Conservation (phyloP, 441 rosid species). For the Kokia cookei region DNA sequence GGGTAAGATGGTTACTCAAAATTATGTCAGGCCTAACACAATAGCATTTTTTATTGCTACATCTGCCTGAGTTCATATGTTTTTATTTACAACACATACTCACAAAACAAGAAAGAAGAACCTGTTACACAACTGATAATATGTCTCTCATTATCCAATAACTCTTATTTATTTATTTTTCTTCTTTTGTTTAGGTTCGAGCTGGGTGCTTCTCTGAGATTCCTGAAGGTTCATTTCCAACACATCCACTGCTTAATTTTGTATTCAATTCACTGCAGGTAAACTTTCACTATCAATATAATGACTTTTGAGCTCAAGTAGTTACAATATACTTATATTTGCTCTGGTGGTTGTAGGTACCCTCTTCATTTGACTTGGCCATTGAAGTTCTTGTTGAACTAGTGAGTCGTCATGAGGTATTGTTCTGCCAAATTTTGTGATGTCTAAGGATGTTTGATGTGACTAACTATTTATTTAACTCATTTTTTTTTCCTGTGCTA, state of each 20-base stretch:
- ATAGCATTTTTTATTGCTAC: background rate
- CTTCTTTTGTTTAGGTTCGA: conserved; percentile 55
- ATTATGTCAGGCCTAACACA: background rate
- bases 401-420: conserved; percentile 83
- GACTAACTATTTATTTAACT: background rate
- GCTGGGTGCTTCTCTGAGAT: conserved; percentile 95
- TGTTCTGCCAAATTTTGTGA: background rate
- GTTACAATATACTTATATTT: conserved; percentile 7
- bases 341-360: conserved; percentile 41
- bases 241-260: conserved; percentile 85
- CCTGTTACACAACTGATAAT: background rate
- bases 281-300: background rate
- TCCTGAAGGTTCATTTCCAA: conserved; percentile 61
- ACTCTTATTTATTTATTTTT: background rate
- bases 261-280: conserved; percentile 86
- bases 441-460: background rate
- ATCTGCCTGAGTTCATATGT: background rate
- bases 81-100: background rate
- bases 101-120: background rate
- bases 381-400: conserved; percentile 95
- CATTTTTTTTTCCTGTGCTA: background rate
- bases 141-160: background rate
- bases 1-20: conserved; percentile 55
- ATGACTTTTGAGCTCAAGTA: conserved; percentile 9
- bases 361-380: conserved; percentile 78